These are phyloP conservation scores for Scedosporium apiospermum DNA, from an alignment of 2,329 filamentous ascomycete genomes.

Conservation along the genomic window DNA sequence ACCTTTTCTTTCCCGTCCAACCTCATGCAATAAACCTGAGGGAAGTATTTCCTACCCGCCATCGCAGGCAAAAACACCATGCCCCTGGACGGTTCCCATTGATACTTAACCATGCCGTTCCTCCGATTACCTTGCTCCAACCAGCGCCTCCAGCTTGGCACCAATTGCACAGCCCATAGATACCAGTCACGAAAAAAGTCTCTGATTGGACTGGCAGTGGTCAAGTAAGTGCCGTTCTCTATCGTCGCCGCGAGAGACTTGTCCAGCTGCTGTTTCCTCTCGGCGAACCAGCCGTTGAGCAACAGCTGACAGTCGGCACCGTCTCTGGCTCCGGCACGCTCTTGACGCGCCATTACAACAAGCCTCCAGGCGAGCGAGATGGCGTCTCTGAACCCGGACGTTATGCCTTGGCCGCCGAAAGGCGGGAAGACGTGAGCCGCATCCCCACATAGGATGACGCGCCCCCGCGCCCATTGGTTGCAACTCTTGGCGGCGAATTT, in stretches of 20 bases:
- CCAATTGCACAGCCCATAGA: too few relatives aligned
- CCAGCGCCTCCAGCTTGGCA: too few relatives aligned
- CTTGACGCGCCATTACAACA: neutral
- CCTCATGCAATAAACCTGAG: too few relatives aligned
- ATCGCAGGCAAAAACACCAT: too few relatives aligned
- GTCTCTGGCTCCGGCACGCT: neutral
- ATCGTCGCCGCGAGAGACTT: conserved; percentile 4
- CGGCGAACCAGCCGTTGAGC: neutral
- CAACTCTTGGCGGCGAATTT: conserved; percentile 33
- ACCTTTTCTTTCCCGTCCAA: too few relatives aligned
- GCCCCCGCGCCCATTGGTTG: conserved; percentile 33
- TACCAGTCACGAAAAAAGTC: too few relatives aligned
- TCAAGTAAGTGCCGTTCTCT: conserved; percentile 7
- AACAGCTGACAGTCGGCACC: neutral
- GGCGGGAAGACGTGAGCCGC: conserved; percentile 43
- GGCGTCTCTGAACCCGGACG: conserved; percentile 23
- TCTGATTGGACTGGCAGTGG: too few relatives aligned
- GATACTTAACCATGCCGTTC: too few relatives aligned
- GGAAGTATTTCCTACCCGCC: too few relatives aligned
- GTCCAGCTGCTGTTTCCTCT: conserved; percentile 8
- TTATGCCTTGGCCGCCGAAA: conserved; percentile 28
- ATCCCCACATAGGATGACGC: conserved; percentile 35
- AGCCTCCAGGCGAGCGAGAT: conserved; percentile 24
- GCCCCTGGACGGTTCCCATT: too few relatives aligned
- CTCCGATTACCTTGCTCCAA: too few relatives aligned